Conservation (phyloP, 129 eudicot genomes). For the Glebionis coronaria region DNA sequence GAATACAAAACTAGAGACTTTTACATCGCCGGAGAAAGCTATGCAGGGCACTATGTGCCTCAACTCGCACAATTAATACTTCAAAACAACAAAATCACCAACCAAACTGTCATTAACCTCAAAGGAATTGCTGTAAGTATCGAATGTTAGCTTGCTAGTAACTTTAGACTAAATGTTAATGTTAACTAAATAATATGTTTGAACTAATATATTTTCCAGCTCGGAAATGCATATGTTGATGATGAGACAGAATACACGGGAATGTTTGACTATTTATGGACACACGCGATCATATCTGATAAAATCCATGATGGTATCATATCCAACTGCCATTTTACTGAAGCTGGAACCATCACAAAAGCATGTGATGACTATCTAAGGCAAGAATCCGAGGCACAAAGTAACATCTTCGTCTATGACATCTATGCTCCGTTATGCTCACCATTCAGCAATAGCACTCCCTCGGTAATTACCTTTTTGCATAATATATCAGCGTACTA, state of each 20-base stretch:
- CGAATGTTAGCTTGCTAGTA: background rate
- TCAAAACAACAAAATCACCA: slow-evolving; percentile 54
- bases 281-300: too few species aligned
- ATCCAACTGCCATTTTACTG: too few species aligned
- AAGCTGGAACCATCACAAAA: too few species aligned
- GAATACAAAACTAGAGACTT: slow-evolving; percentile 58
- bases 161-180: background rate
- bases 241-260: too few species aligned
- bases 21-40: slow-evolving; percentile 53
- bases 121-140: slow-evolving; percentile 69
- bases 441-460: slow-evolving; percentile 34
- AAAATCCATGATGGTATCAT: too few species aligned
- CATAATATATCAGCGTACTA: too few species aligned
- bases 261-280: too few species aligned
- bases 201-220: too few species aligned
- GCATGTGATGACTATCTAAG: slow-evolving; percentile 14
- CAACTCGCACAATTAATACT: slow-evolving; percentile 57
- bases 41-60: slow-evolving; percentile 62
- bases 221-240: too few species aligned
- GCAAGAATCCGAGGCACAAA: slow-evolving; percentile 28
- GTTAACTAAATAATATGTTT: background rate
- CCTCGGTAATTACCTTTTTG: slow-evolving; percentile 26
- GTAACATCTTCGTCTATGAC: slow-evolving; percentile 45
- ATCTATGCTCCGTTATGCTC: slow-evolving; percentile 63
- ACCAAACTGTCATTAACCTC: slow-evolving; percentile 57